phyloP scores from a whole-genome alignment of 495 filamentous ascomycete species.

The Letharia columbiana region DNA sequence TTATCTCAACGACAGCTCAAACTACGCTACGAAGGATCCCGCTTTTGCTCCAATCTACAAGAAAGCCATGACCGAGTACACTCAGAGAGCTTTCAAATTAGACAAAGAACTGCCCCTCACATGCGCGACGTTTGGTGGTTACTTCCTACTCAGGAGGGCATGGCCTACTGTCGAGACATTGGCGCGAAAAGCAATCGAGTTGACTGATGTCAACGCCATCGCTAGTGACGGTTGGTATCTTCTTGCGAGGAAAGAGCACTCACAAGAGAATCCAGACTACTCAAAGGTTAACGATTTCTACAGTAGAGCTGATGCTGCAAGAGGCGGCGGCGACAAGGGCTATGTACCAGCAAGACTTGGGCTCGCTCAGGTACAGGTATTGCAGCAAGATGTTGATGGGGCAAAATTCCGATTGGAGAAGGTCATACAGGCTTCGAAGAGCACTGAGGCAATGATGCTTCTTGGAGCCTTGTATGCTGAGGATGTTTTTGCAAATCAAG shows the following conservation, averaged over 20 bases:
- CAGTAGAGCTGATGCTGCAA: constrained; percentile 74
- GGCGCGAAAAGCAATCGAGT: constrained; percentile 86
- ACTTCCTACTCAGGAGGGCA: constrained; percentile 72
- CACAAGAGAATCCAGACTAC: constrained; percentile 50
- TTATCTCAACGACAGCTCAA: constrained; percentile 73
- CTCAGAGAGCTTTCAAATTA: constrained; percentile 87
- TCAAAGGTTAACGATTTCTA: constrained; percentile 73
- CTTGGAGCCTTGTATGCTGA: constrained; percentile 86
- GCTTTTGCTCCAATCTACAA: constrained; percentile 76
- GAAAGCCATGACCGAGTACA: constrained; percentile 88
- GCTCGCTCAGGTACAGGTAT: constrained; percentile 73
- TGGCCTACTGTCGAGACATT: constrained; percentile 73
- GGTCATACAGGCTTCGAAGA: constrained; percentile 77
- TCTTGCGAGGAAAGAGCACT: constrained; percentile 82
- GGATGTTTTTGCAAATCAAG: constrained; percentile 76
- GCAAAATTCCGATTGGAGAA: constrained; percentile 93
- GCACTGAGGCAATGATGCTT: constrained; percentile 81
- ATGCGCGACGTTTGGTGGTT: constrained; percentile 78
- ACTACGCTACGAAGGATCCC: constrained; percentile 65
- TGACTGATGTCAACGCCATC: constrained; percentile 89
- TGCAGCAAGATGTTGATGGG: constrained; percentile 75
- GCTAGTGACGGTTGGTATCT: constrained; percentile 96
- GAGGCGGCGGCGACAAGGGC: constrained; percentile 78
- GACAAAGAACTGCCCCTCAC: constrained; percentile 88
- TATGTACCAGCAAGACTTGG: constrained; percentile 92